Base-by-base conservation (phyloP, 2,329 filamentous ascomycete species). In the Thermoascus crustaceus region DNA sequence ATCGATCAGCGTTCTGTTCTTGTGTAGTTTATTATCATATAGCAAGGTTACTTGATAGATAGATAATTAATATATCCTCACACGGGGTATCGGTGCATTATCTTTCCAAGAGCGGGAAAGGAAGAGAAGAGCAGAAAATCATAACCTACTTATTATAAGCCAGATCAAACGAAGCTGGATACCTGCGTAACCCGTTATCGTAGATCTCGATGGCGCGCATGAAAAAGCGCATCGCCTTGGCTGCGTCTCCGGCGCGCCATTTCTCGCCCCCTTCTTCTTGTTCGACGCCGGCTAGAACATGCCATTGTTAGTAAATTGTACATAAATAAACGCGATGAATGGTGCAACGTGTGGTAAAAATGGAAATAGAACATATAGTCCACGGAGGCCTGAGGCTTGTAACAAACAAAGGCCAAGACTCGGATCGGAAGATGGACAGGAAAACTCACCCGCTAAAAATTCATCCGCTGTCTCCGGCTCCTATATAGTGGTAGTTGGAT, bases 231-330 rank as follows among this genome's bases (percentile, higher is more conserved):
- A 70, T 67, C 4, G 75, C 72, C 49, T 85, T 85, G 32, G 68
- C 73, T 13, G 77, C 71, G 54, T 86, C 81, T 14, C 81, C 82
- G 23, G 73, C 79, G 32, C 80, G 70, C 76, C 80, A 84, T 69
- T 86, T 86, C 42, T 81, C 79, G 5, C 78, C 81, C 4, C 76
- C 76, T 56, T 83, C 78, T 60, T 86, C 81, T 40, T 77, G 70
- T 20, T 79, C 73, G 35, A 84, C 80, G 7, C 79, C 81, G 16
- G 71, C 75, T 71, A 33, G n/a, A n/a, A n/a, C n/a, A n/a, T n/a
- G n/a, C n/a, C n/a, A n/a, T n/a, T n/a, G n/a, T n/a, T n/a, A n/a
- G n/a, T n/a, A n/a, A n/a, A n/a, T n/a, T n/a, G n/a, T n/a, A n/a
- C n/a, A 18, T 10, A n/a, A 24, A 16, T 23, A 36, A 23, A 34